A percentile compares a stretch with the other conserved stretches of the same genome.
Conservation (phyloP, 495 filamentous ascomycete genomes). For the Podospora pseudopauciseta region DNA sequence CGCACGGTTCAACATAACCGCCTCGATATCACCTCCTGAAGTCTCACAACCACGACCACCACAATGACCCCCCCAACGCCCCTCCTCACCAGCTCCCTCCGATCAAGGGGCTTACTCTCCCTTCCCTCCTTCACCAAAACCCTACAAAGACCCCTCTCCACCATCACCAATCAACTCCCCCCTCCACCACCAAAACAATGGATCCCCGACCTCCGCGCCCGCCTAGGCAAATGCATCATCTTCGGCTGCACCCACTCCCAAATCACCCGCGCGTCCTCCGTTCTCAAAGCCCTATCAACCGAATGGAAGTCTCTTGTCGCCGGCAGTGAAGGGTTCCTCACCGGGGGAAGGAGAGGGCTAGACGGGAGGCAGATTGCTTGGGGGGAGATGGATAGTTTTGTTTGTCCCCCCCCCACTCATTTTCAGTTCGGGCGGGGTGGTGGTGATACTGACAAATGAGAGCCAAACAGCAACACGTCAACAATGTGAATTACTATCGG, state of each 20-base stretch:
- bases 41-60: neutral
- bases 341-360: slow-evolving; percentile 61
- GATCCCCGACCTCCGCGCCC: slow-evolving; percentile 68
- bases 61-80: neutral
- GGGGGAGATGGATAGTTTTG: slow-evolving; percentile 78
- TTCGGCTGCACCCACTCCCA: slow-evolving; percentile 68
- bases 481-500: slow-evolving; percentile 70
- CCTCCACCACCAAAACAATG: slow-evolving; percentile 52
- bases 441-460: neutral
- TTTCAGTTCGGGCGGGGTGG: neutral
- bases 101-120: neutral
- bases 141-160: neutral
- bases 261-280: slow-evolving; percentile 53
- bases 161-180: slow-evolving; percentile 15
- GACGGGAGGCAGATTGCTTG: slow-evolving; percentile 73
- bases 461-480: slow-evolving; percentile 64
- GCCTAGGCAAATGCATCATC: slow-evolving; percentile 78
- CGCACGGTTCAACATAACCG: neutral
- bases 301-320: slow-evolving; percentile 79
- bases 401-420: slow-evolving; percentile 31
- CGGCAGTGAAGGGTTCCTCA: slow-evolving; percentile 78
- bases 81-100: neutral
- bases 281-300: slow-evolving; percentile 58
- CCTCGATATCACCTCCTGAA: neutral
- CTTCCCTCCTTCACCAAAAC: neutral